Evolutionary conservation across 768 basidiomycete species (phyloP).

Genomic region (Astraeus odoratus): DNA sequence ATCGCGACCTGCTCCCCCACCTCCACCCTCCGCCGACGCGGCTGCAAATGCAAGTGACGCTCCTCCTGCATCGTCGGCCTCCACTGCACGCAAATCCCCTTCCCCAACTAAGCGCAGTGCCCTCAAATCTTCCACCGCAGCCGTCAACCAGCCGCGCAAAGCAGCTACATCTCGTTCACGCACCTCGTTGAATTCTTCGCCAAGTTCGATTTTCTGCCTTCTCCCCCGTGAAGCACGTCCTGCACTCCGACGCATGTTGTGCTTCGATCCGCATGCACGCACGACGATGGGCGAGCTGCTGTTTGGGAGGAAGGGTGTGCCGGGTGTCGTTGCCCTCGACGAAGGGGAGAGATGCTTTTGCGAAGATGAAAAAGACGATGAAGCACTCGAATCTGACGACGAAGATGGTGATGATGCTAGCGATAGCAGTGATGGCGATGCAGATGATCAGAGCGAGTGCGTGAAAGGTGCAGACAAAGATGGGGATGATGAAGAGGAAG

Average conservation of each 20-base stretch:
- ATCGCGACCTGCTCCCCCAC: background rate
- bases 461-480: conserved; percentile 52
- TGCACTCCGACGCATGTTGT: conserved; percentile 89
- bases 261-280: conserved; percentile 79
- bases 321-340: conserved; percentile 48
- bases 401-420: conserved; percentile 37
- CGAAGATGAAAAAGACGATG: conserved; percentile 30
- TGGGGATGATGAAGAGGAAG: conserved; percentile 21
- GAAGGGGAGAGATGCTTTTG: conserved; percentile 59
- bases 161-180: conserved; percentile 14
- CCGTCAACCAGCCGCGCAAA: conserved; percentile 67
- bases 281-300: conserved; percentile 92
- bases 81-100: too few species aligned
- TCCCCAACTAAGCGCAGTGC: background rate
- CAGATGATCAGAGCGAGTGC: conserved; percentile 1
- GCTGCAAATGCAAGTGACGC: background rate
- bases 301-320: conserved; percentile 69
- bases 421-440: conserved; percentile 30
- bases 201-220: conserved; percentile 91
- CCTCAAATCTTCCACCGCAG: conserved; percentile 18
- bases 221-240: conserved; percentile 89
- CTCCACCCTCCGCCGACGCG: background rate
- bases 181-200: conserved; percentile 19
- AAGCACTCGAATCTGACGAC: conserved; percentile 13
- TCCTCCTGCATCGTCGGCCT: background rate